Percentiles rank a stretch among this genome's conserved stretches.
Conservation (phyloP, 1,284 basidiomycete genomes). For the Somion occarium region DNA sequence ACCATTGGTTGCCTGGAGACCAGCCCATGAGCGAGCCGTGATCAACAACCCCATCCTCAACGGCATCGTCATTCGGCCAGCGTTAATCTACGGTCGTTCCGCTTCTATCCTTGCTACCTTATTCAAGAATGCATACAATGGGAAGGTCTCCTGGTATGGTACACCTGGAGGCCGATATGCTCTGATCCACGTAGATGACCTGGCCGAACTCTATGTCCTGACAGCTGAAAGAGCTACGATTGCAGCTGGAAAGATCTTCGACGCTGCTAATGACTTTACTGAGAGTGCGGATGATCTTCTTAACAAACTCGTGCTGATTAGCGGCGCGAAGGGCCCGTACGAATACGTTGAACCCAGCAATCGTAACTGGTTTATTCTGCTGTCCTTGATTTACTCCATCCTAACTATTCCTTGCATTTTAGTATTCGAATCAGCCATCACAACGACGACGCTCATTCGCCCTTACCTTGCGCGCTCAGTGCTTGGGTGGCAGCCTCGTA, state of each 20-base stretch:
- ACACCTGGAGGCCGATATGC: constrained; percentile 35
- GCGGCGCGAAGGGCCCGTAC: constrained; percentile 31
- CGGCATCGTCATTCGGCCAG: constrained; percentile 47
- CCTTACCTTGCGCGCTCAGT: constrained; percentile 42
- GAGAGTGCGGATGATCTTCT: constrained; percentile 43
- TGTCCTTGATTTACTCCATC: background rate
- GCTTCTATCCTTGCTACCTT: constrained; percentile 35
- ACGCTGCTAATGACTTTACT: constrained; percentile 37
- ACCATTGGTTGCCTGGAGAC: constrained; percentile 33
- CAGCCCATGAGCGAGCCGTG: constrained; percentile 32
- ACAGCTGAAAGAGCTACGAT: constrained; percentile 37
- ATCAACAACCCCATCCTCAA: constrained; percentile 29
- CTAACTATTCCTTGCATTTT: background rate
- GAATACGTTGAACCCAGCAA: constrained; percentile 28
- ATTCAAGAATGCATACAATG: constrained; percentile 32
- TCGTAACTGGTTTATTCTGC: constrained; percentile 24
- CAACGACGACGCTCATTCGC: constrained; percentile 27
- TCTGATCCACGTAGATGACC: constrained; percentile 45
- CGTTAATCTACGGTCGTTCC: constrained; percentile 40
- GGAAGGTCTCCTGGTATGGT: constrained; percentile 36
- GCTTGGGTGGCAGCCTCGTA: constrained; percentile 43
- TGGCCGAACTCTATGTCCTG: constrained; percentile 42
- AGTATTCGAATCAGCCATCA: constrained; percentile 32
- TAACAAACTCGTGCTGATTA: constrained; percentile 36
- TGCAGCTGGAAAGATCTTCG: constrained; percentile 38